These are phyloP conservation scores for Microdochium nivale DNA, from an alignment of 2,329 filamentous ascomycete genomes.

Conservation along the genomic window DNA sequence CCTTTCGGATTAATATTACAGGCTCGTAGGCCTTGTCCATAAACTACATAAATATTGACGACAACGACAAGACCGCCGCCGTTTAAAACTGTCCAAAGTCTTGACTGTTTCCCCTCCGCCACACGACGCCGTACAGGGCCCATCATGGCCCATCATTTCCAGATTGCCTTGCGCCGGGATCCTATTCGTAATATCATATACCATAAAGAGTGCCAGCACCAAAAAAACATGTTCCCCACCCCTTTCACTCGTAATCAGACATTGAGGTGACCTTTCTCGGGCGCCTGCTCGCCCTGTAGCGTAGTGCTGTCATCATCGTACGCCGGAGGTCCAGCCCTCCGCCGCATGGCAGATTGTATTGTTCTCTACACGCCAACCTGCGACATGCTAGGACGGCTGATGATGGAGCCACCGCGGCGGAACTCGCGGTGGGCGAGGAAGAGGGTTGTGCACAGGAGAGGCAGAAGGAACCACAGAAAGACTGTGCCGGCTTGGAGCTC, in stretches of 20 bases:
- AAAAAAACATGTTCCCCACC: background rate
- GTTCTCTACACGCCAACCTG: slow-evolving; percentile 39
- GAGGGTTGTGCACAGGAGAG: slow-evolving; percentile 46
- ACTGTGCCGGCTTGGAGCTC: slow-evolving; percentile 66
- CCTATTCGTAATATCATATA: background rate
- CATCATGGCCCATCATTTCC: too few relatives aligned
- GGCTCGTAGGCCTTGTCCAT: too few relatives aligned
- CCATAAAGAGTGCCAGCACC: background rate
- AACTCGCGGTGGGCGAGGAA: slow-evolving; percentile 46
- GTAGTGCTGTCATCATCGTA: background rate
- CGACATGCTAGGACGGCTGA: slow-evolving; percentile 43
- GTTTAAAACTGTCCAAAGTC: too few relatives aligned
- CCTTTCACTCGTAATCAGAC: background rate
- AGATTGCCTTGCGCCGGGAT: too few relatives aligned
- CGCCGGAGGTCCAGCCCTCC: background rate
- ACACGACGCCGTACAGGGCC: too few relatives aligned
- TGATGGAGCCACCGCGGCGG: slow-evolving; percentile 32
- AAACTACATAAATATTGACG: too few relatives aligned
- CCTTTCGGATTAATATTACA: too few relatives aligned
- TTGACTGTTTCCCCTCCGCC: too few relatives aligned
- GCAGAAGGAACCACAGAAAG: slow-evolving; percentile 75
- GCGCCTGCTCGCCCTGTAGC: background rate
- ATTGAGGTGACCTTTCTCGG: background rate
- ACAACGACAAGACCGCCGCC: too few relatives aligned
- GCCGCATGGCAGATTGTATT: background rate